A percentile compares a stretch with the other conserved stretches of the same genome.
Conservation (phyloP, 805 yeast genomes). For the Ogataea corticis region DNA sequence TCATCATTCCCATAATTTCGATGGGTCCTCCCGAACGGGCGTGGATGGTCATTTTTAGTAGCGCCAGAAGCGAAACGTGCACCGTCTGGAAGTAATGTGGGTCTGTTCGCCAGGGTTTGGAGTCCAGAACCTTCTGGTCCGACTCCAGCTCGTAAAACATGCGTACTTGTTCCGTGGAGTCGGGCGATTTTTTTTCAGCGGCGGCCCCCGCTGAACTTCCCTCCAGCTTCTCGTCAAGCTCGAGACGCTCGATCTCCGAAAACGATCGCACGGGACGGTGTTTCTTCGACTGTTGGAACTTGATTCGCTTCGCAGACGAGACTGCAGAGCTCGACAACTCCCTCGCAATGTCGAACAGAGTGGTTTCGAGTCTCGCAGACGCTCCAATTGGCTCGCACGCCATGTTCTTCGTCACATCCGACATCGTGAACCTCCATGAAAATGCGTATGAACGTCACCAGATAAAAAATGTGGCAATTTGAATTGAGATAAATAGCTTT, state of each 20-base stretch:
- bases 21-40: constrained; percentile 82
- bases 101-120: constrained; percentile 57
- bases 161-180: constrained; percentile 2
- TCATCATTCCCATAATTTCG: constrained; percentile 94
- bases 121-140: constrained; percentile 14
- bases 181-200: background rate
- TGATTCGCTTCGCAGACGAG: background rate
- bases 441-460: too few relatives aligned
- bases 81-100: constrained; percentile 62
- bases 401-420: background rate
- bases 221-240: background rate
- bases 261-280: background rate
- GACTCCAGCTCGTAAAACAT: constrained; percentile 17
- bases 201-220: background rate
- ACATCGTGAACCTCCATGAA: too few relatives aligned
- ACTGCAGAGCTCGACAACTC: constrained; percentile 1
- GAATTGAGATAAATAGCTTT: too few relatives aligned
- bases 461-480: too few relatives aligned
- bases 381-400: background rate
- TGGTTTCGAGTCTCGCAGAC: background rate
- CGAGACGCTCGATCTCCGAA: constrained; percentile 6
- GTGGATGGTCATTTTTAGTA: constrained; percentile 75
- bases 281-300: background rate
- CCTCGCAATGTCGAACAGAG: background rate
- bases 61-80: constrained; percentile 68